These are phyloP conservation scores for Dothistroma pini DNA, from an alignment of 2,329 filamentous ascomycete genomes.

Conservation along the genomic window DNA sequence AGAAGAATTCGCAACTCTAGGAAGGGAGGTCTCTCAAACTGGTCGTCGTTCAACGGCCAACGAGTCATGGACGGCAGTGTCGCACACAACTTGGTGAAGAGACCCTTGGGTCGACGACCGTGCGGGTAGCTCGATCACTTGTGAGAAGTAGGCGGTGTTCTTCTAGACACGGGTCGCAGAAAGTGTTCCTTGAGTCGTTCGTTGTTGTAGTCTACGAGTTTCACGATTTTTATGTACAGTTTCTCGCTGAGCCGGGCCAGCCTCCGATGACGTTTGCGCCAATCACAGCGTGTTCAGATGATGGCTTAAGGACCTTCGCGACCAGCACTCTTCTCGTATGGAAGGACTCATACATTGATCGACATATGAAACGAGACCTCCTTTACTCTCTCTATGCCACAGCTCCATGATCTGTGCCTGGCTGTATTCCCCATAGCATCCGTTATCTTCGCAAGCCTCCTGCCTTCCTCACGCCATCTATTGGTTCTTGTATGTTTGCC, in stretches of 20 bases:
- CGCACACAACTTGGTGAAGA: neutral
- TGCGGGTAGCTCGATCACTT: neutral
- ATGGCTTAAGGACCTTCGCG: neutral
- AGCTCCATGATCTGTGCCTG: neutral
- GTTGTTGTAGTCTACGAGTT: neutral
- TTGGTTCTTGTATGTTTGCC: constrained; percentile 64
- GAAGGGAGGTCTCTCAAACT: neutral
- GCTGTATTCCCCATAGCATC: neutral
- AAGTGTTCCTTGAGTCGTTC: neutral
- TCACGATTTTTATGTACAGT: constrained; percentile 4
- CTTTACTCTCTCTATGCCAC: neutral
- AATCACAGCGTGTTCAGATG: neutral
- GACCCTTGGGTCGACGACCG: neutral
- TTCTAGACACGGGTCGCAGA: neutral
- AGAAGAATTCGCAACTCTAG: neutral
- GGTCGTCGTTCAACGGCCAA: neutral
- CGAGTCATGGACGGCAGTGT: neutral
- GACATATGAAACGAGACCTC: constrained; percentile 2
- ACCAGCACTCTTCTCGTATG: neutral
- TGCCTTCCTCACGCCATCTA: constrained; percentile 23
- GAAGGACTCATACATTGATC: neutral
- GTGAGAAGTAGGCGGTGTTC: neutral
- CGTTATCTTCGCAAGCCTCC: neutral
- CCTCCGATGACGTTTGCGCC: neutral
- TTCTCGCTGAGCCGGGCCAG: neutral